Evolutionary conservation across 805 yeast genomes (phyloP).

Genomic region (Vanderwaltozyma yarrowii): DNA sequence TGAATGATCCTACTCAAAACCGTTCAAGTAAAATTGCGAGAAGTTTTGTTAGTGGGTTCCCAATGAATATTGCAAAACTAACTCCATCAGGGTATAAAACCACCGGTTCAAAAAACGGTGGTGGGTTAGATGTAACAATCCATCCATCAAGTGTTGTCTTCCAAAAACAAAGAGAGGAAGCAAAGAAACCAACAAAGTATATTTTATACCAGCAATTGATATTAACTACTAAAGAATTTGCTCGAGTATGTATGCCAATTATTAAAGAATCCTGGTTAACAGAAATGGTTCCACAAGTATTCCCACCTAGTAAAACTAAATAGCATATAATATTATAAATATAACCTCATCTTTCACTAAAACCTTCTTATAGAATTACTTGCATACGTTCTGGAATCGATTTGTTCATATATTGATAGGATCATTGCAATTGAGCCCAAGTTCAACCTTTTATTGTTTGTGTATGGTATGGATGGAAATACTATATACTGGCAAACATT

Average conservation of each 20-base stretch:
- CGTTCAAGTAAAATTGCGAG: slow-evolving; percentile 11
- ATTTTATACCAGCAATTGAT: slow-evolving; percentile 78
- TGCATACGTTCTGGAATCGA: too few species aligned
- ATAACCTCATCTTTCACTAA: too few species aligned
- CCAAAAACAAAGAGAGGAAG: slow-evolving; percentile 23
- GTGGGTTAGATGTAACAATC: slow-evolving; percentile 61
- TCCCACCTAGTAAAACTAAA: slow-evolving; percentile 5
- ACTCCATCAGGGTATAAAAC: slow-evolving; percentile 24
- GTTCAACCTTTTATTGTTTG: too few species aligned
- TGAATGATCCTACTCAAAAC: slow-evolving; percentile 1
- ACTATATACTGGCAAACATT: too few species aligned
- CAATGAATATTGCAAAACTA: slow-evolving; percentile 24
- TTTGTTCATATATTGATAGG: too few species aligned
- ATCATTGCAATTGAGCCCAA: too few species aligned
- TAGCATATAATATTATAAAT: too few species aligned
- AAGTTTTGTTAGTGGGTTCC: slow-evolving; percentile 27
- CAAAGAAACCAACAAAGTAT: slow-evolving; percentile 63
- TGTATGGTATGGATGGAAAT: too few species aligned
- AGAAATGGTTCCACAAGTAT: slow-evolving; percentile 63
- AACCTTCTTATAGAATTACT: too few species aligned
- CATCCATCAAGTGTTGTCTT: slow-evolving; percentile 81
- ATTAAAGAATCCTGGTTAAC: slow-evolving; percentile 61
- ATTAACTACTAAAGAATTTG: slow-evolving; percentile 76
- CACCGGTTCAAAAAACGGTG: slow-evolving; percentile 30
- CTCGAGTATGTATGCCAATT: slow-evolving; percentile 69